These are phyloP conservation scores for Eutypella sp. DNA, from an alignment of 2,329 filamentous ascomycete species.

Conservation along the genomic window DNA sequence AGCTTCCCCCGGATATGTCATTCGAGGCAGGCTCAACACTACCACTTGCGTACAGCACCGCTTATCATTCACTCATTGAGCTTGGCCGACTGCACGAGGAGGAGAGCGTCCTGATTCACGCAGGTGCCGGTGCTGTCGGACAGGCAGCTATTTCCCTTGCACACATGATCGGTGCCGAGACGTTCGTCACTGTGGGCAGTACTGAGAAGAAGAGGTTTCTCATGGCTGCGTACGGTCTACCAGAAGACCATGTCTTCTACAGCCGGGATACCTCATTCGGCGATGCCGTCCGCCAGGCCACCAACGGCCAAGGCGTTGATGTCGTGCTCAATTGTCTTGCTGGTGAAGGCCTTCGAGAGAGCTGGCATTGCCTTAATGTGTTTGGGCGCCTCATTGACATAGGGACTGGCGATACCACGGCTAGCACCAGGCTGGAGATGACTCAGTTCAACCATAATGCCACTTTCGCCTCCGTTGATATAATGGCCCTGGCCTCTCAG, in stretches of 20 bases:
- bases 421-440: constrained; percentile 39
- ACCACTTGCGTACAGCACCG: constrained; percentile 22
- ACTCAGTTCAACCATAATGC: constrained; percentile 42
- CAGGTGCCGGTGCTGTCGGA: constrained; percentile 23
- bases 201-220: constrained; percentile 24
- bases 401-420: constrained; percentile 18
- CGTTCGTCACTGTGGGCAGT: constrained; percentile 23
- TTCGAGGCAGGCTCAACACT: constrained; percentile 23
- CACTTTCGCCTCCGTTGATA: constrained; percentile 41
- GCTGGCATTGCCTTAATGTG: constrained; percentile 25
- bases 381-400: constrained; percentile 27
- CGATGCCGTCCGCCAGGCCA: constrained; percentile 18
- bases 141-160: constrained; percentile 24
- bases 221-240: constrained; percentile 20
- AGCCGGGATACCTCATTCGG: constrained; percentile 22
- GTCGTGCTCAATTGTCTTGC: constrained; percentile 23
- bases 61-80: constrained; percentile 22
- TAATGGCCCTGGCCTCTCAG: constrained; percentile 36
- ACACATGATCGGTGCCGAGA: constrained; percentile 24
- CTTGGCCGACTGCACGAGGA: constrained; percentile 20
- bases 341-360: constrained; percentile 24
- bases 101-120: constrained; percentile 23
- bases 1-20: constrained; percentile 21
- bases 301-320: constrained; percentile 19
- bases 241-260: constrained; percentile 24